These are phyloP conservation scores for Ricinus communis DNA, from an alignment of 345 rosid species.

Conservation along the genomic window DNA sequence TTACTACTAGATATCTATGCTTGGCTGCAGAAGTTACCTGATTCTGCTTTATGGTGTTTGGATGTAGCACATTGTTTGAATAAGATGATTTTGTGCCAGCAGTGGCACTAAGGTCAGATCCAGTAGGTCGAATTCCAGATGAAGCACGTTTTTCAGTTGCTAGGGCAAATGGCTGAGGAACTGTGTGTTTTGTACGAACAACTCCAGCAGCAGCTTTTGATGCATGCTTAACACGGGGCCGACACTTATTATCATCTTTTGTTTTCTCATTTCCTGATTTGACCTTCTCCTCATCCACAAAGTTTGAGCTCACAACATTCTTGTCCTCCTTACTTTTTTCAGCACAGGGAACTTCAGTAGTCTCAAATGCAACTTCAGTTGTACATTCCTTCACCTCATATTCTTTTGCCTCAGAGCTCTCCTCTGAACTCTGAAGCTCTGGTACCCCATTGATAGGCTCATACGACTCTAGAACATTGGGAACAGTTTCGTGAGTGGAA, in stretches of 20 bases:
- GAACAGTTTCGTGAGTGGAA: slow-evolving; percentile 42
- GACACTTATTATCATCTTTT: slow-evolving; percentile 34
- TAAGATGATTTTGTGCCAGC: slow-evolving; percentile 31
- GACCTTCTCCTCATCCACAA: slow-evolving; percentile 28
- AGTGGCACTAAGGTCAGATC: slow-evolving; percentile 31
- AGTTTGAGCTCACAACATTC: slow-evolving; percentile 23
- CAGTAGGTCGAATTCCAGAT: slow-evolving; percentile 51
- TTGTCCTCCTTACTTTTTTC: slow-evolving; percentile 36
- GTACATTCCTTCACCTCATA: slow-evolving; percentile 87
- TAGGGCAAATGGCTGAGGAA: slow-evolving; percentile 84
- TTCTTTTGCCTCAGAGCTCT: slow-evolving; percentile 59
- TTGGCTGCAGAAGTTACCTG: slow-evolving; percentile 34
- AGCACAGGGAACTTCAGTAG: slow-evolving; percentile 25
- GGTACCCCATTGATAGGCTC: slow-evolving; percentile 47
- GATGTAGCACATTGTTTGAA: slow-evolving; percentile 26
- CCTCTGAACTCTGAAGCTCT: slow-evolving; percentile 47
- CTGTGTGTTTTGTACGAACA: slow-evolving; percentile 61
- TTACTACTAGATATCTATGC: neutral
- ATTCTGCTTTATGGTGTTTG: slow-evolving; percentile 37
- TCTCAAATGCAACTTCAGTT: slow-evolving; percentile 48
- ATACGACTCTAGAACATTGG: slow-evolving; percentile 39
- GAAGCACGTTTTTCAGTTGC: slow-evolving; percentile 92
- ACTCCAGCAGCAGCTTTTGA: slow-evolving; percentile 41
- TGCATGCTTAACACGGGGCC: slow-evolving; percentile 35
- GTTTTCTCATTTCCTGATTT: slow-evolving; percentile 30